Evolutionary conservation across 2,329 filamentous ascomycete genomes (phyloP).

Genomic region (Cryphonectria naterciae): DNA sequence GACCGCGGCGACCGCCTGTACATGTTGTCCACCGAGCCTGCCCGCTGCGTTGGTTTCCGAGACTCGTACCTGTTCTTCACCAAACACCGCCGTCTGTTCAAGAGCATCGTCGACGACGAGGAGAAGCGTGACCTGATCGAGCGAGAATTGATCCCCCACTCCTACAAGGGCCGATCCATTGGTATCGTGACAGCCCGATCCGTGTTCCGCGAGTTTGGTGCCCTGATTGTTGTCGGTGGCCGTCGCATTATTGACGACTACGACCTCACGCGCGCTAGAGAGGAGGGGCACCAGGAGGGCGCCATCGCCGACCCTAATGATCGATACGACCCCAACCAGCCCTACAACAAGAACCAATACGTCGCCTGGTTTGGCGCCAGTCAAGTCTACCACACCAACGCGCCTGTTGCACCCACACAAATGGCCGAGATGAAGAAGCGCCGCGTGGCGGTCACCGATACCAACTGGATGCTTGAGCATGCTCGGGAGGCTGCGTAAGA

Average conservation of each 20-base stretch:
- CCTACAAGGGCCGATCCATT: conserved; percentile 97
- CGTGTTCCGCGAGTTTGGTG: conserved; percentile 95
- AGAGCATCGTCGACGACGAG: conserved; percentile 97
- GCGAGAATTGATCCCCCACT: conserved; percentile 92
- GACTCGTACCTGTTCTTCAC: conserved; percentile 99
- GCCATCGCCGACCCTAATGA: conserved; percentile 92
- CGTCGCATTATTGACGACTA: conserved; percentile 89
- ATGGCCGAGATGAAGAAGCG: conserved; percentile 77
- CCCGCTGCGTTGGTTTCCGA: conserved; percentile 93
- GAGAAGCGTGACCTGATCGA: conserved; percentile 97
- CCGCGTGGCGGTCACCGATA: conserved; percentile 85
- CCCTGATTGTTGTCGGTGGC: conserved; percentile 90
- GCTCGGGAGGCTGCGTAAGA: conserved; percentile 84
- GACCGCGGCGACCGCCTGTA: conserved; percentile 86
- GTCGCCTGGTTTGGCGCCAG: conserved; percentile 98
- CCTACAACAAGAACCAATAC: conserved; percentile 99
- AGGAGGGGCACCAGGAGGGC: conserved; percentile 81
- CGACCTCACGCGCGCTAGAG: conserved; percentile 73
- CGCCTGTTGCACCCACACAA: conserved; percentile 74
- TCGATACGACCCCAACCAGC: conserved; percentile 72
- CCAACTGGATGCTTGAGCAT: conserved; percentile 97
- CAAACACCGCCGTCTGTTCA: conserved; percentile 94
- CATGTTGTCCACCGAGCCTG: conserved; percentile 98
- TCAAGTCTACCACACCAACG: conserved; percentile 87
- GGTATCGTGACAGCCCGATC: conserved; percentile 95